Evolutionary conservation across 2,329 filamentous ascomycete species (phyloP), one percentile per base, ranked within the genome.

Genomic region (Diaporthe vaccinii): DNA sequence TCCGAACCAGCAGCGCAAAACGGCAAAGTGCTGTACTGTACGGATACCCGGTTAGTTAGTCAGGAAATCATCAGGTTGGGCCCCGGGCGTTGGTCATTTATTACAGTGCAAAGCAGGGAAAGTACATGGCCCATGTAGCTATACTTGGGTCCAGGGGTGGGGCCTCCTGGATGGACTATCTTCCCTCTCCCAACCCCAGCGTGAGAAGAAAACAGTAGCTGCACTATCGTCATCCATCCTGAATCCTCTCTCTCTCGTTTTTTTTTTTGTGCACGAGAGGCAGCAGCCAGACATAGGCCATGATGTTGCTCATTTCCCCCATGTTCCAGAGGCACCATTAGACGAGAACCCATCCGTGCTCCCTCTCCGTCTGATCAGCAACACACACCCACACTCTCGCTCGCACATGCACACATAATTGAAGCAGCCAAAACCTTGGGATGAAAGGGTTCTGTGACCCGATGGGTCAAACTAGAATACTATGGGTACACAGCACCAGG

Each of bases 381-480:
- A 34, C 44, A 49, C 28, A 51, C 28, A 53, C 49, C 22, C 62
- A 53, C 46, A 46, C 41, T 36, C 57, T 22, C 34, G 15, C 20
- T 7, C 39, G 22, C 25, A 28, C 17, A 17, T 4, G 31, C 65
- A 39, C 46, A 68, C 65, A 41, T 20, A 55, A 55, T 41, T 55
- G 49, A 69, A 51, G 31, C 46, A 68, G 46, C 46, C 46, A 65
- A 12, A 49, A 41, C 46, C 46, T 69, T 31, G 65, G 65, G 65
- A 69, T 55, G 49, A 69, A 55, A 41, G 46, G 31, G 65, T 41
- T 69, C 65, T 51, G 65, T 69, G 49, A 55, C 65, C 65, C 34
- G 65, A 69, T 55, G 65, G 65, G 65, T 69, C 65, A 55, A 69
- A 55, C 49, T 69, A 69, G 65, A 69, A 69, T 69, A 69, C 46